phyloP scores from a whole-genome alignment of 2,329 filamentous ascomycete species.

The Beauveria varroae region DNA sequence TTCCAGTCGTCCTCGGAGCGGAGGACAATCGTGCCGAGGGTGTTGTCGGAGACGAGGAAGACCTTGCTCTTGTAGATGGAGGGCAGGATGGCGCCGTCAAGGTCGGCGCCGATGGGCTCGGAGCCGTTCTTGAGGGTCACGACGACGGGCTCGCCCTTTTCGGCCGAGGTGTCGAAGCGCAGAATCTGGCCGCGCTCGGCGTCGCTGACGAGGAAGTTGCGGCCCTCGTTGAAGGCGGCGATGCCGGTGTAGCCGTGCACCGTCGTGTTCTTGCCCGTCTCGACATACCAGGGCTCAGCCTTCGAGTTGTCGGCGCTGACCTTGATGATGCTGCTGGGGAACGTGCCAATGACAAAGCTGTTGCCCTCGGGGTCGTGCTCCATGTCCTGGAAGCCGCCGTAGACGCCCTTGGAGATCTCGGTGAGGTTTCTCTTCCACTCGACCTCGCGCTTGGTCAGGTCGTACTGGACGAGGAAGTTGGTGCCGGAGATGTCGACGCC shows the following conservation, averaged over 20 bases:
- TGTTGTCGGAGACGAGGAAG: conserved; percentile 24
- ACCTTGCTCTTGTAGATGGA: conserved; percentile 25
- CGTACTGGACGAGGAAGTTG: conserved; percentile 30
- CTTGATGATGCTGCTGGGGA: conserved; percentile 28
- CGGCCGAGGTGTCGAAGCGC: conserved; percentile 23
- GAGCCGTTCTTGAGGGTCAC: neutral
- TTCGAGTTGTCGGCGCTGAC: conserved; percentile 22
- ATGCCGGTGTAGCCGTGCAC: conserved; percentile 2
- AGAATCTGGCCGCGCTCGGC: conserved; percentile 25
- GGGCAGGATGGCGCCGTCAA: conserved; percentile 27
- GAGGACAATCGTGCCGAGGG: conserved; percentile 27
- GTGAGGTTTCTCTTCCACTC: conserved; percentile 29
- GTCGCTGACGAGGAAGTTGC: conserved; percentile 25
- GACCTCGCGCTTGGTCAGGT: conserved; percentile 17
- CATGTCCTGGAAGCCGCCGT: conserved; percentile 33
- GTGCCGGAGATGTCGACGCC: conserved; percentile 28
- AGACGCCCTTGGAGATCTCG: conserved; percentile 19
- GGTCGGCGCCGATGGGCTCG: neutral
- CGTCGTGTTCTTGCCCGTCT: conserved; percentile 17
- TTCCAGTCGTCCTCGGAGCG: conserved; percentile 28
- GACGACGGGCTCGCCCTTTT: neutral
- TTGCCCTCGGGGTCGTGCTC: conserved; percentile 28
- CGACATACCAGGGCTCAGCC: conserved; percentile 24
- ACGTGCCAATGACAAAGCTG: conserved; percentile 31
- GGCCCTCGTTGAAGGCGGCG: neutral